A percentile compares a stretch with the other conserved stretches of the same genome.
Evolutionary conservation across 2,329 filamentous ascomycete species (phyloP).

Genomic region (Trichoderma citrinoviride): DNA sequence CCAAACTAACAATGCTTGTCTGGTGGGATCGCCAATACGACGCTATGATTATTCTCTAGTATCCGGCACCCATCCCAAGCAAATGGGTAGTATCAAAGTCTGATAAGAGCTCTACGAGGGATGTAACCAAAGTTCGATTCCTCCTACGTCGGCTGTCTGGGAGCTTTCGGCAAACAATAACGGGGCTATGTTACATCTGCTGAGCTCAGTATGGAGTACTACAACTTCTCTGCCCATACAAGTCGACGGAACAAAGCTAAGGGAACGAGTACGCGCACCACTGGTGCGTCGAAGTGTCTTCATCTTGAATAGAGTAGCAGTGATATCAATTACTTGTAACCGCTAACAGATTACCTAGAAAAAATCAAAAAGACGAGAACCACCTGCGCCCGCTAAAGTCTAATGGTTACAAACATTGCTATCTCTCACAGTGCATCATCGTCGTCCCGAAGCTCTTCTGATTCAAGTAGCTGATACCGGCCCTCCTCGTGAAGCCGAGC

Average conservation of each 20-base stretch:
- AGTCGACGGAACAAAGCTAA: not conserved
- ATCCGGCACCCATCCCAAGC: not conserved
- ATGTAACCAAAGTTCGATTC: not conserved
- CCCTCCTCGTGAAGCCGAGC: constrained; percentile 35
- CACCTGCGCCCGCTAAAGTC: not conserved
- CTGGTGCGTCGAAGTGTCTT: not conserved
- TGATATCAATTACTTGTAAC: not conserved
- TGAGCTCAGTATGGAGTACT: not conserved
- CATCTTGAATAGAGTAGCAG: not conserved
- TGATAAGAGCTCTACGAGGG: not conserved
- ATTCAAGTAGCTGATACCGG: constrained; percentile 27
- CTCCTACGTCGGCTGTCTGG: not conserved
- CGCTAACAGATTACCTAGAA: not conserved
- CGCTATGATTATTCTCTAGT: not conserved
- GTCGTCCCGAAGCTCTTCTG: constrained; percentile 7
- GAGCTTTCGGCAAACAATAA: not conserved
- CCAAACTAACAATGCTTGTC: not conserved
- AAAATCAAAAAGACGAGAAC: not conserved
- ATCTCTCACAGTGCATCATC: not conserved
- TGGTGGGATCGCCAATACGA: not conserved
- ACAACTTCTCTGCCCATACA: not conserved
- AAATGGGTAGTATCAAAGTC: not conserved
- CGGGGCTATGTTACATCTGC: not conserved
- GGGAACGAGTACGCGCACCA: not conserved
- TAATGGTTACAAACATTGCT: not conserved